Evolutionary conservation across 129 eudicot genomes (phyloP), one percentile per base, ranked within the genome.

Genomic region (Rutidosis leptorrhynchoides): DNA sequence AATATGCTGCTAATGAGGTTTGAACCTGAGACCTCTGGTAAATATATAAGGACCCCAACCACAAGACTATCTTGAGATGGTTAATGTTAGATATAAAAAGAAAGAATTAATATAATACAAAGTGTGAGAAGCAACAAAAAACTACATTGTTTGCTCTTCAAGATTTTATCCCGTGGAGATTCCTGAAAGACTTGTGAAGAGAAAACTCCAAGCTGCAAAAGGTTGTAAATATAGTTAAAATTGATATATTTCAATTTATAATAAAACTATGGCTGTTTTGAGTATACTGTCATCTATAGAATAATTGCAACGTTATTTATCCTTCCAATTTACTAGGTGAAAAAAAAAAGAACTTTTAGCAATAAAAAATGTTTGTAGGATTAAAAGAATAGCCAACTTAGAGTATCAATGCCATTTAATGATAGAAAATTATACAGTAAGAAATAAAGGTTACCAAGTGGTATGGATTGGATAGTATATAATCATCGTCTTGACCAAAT

Each of bases 181-280:
- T 93, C 98, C 78, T 88, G 95, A 76, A 93, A 93, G 75, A 93
- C 96, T 83, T 93, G 98, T 76, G 98, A 92, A 35, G 96, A 85
- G 83, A 88, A 92, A 73, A 86, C 95, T 78, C 95, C 95, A 62
- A 88, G 91, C 96, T 92, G 91, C 48, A 46, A n/a, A n/a, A 63
- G 62, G 16, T 65, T 28, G 62, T 51, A 66, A 70, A 62, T 28
- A 29, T 6, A 17, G 72, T 48, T 15, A 40, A 33, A 68, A 25
- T 20, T 35, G 4, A 23, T 10, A 28, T 29, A 59, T 17, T 19
- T 17, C 42, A 33, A 30, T 29, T 60, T 16, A 32, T 3, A 19
- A 60, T n/a, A 0, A 58, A 28, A 11, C 14, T 20, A 70, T 2
- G 40, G 43, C 8, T 40, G 27, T 19, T 57, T 6, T 20, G 6